Conservation (phyloP, 148 eudicot genomes). For the Vaccinium vitisidaea region DNA sequence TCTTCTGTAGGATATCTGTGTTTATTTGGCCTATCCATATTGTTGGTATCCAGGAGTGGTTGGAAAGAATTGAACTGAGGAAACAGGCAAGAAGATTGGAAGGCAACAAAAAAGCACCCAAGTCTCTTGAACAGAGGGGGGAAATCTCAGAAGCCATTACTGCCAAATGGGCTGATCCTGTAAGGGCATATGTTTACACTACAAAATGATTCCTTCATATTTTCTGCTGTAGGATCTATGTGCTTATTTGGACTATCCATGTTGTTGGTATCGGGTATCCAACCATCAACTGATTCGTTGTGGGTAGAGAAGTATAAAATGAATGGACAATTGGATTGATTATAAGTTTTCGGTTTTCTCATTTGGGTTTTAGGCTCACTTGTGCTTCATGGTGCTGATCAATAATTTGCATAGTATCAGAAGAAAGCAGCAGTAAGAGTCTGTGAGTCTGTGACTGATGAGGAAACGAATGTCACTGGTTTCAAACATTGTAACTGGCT, state of each 20-base stretch:
- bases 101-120: constrained; percentile 76
- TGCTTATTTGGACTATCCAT: not conserved
- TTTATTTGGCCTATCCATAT: too few species aligned
- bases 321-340: not conserved
- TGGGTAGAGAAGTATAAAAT: not conserved
- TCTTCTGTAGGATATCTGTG: too few species aligned
- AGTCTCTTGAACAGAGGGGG: constrained; percentile 74
- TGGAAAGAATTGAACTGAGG: constrained; percentile 62
- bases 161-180: constrained; percentile 99
- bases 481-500: not conserved
- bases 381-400: not conserved
- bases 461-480: not conserved
- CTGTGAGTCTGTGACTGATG: constrained; percentile 1
- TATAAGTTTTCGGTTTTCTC: not conserved
- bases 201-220: not conserved
- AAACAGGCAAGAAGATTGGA: constrained; percentile 39
- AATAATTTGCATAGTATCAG: not conserved
- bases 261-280: not conserved
- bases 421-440: constrained; percentile 35
- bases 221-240: constrained; percentile 9
- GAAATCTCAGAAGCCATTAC: constrained; percentile 84
- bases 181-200: constrained; percentile 33
- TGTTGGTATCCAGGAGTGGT: constrained; percentile 43
- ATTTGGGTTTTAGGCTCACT: not conserved
- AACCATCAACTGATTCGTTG: not conserved